Base-by-base conservation (phyloP, 345 rosid species). In the Sisymbrium altissimum region DNA sequence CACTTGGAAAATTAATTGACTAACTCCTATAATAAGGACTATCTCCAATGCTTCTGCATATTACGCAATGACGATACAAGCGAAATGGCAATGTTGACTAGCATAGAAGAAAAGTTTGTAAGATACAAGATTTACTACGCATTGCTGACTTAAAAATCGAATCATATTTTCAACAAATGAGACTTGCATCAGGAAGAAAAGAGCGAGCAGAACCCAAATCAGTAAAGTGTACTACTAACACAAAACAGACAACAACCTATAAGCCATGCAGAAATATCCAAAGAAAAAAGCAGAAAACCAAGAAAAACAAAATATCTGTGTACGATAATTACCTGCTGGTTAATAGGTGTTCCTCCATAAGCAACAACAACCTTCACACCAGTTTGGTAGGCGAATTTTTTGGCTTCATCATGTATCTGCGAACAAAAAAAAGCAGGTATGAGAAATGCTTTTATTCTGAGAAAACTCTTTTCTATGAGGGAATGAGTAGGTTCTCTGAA, bases 401-500 rank as follows among this genome's bases (percentile, higher is more conserved):
- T 96, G 43, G 98, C 99, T 85, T 96, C 99, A 38, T 92, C 99
- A 41, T 95, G 99, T 80, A 95, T 95, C 99, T 95, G 84, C 78
- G n/a, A n/a, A n/a, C 83, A 58, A 52, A 36, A 40, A 38, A 32
- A 55, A 19, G 13, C 65, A 57, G 48, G 25, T 35, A 69, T 33
- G 40, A 73, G 60, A 64, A 36, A 61, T n/a, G n/a, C n/a, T n/a
- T n/a, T n/a, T n/a, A n/a, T 19, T 12, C n/a, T 2, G 1, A n/a
- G 48, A 4, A 64, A 49, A 48, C 29, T 35, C 0, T 8, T n/a
- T 25, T 36, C 18, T 4, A 50, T 25, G 9, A 15, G 64, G n/a
- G 12, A 49, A 56, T 25, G 17, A 64, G 25, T 55, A 36, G 41
- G 40, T 39, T 14, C 54, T 21, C 55, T 30, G 18, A 48, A 56